Evolutionary conservation across 129 eudicot genomes (phyloP).

Genomic region (Arctium lappa): DNA sequence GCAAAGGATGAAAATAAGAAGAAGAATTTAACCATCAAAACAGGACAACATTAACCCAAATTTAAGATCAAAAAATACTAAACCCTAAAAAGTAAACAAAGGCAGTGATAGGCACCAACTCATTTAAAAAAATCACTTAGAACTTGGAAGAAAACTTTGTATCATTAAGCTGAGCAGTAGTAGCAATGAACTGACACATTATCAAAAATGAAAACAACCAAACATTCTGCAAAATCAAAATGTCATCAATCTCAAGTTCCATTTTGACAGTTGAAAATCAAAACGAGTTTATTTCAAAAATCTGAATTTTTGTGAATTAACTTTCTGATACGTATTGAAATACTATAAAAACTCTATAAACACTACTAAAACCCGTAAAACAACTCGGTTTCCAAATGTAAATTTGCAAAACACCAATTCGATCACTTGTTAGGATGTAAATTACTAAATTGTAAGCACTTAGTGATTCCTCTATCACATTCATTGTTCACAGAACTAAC

Average conservation of each 20-base stretch:
- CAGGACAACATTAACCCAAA: too few relatives aligned
- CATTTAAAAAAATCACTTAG: too few relatives aligned
- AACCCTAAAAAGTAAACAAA: too few relatives aligned
- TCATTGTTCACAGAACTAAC: neutral
- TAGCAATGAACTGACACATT: neutral
- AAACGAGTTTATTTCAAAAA: neutral
- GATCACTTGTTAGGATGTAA: neutral
- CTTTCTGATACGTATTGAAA: neutral
- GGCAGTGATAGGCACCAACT: too few relatives aligned
- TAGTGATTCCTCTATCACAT: too few relatives aligned
- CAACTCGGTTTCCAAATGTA: neutral
- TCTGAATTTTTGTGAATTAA: neutral
- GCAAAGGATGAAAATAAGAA: too few relatives aligned
- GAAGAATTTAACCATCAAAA: too few relatives aligned
- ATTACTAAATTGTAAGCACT: neutral
- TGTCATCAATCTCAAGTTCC: neutral
- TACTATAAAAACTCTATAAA: neutral
- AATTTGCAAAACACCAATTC: neutral
- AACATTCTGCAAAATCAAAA: neutral
- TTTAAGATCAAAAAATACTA: too few relatives aligned
- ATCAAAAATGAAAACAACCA: neutral
- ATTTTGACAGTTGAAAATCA: neutral
- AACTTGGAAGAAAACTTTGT: too few relatives aligned
- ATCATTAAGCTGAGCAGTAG: too few relatives aligned
- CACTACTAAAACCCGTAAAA: neutral